Base-by-base conservation (phyloP, 2,329 filamentous ascomycete species). In the Claviceps pazoutovae region DNA sequence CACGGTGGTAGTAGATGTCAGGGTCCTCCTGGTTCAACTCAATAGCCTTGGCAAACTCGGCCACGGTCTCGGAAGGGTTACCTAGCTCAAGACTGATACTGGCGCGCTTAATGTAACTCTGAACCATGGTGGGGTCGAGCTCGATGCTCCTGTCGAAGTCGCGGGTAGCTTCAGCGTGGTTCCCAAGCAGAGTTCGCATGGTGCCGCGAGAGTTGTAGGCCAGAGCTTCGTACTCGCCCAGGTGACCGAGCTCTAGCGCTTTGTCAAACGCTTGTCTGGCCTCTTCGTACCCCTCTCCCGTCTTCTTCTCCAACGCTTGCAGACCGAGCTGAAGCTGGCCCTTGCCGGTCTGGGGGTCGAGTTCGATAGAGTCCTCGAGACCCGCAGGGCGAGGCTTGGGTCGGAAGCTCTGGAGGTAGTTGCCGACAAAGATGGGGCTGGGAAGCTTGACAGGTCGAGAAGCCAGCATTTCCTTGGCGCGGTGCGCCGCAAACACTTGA, bases 391-490 rank as follows among this genome's bases (percentile, higher is more conserved):
- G 79, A 47, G 82, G 75, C 72, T 86, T 87, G 54, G 83, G 76
- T 55, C 93, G 86, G 85, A 98, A 98, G 74, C 91, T 97, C 73
- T 97, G 91, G 36, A 98, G 84, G 70, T 98, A 98, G 76, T 98
- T 98, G 65, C 89, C 88, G 59, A 98, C 90, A 61, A 97, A 98
- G 13, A 90, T 96, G 34, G 93, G 86, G 69, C 90, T 96, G 19
- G 93, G 93, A 49, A 98, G 79, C 72, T 88, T 91, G 72, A 88
- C 86, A 37, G 75, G 73, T 70, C 93, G 91, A 69, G 90, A 91
- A 54, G 78, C 78, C 62, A 98, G 76, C 64, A 98, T 95, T 57
- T 82, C 83, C 72, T 91, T 89, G 57, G 87, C 91, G 75, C 96
- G 96, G 59, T 86, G 78, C 71, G 97, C 91, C 46, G 93, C 93